A percentile compares a stretch with the other conserved stretches of the same genome.
These are phyloP conservation scores for Brasilioporus rufonigricans DNA, from an alignment of 768 basidiomycete species.

Conservation along the genomic window DNA sequence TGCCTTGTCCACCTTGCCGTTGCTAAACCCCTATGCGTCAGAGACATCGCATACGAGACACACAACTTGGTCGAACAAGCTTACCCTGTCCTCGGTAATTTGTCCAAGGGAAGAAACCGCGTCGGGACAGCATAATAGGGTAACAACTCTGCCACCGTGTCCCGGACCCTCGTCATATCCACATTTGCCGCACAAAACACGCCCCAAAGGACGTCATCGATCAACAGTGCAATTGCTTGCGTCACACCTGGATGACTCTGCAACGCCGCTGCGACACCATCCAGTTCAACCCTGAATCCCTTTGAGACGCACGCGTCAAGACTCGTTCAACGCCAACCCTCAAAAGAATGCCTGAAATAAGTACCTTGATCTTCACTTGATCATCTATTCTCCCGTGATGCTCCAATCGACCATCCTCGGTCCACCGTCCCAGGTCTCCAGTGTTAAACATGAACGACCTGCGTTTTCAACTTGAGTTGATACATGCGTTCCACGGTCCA, in stretches of 20 bases:
- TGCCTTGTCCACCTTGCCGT: neutral
- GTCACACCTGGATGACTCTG: neutral
- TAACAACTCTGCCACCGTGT: neutral
- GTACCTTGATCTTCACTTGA: neutral
- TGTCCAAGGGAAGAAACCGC: neutral
- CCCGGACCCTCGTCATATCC: neutral
- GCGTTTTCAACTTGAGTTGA: neutral
- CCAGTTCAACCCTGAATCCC: neutral
- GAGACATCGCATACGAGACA: neutral
- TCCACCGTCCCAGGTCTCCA: neutral
- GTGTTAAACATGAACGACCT: neutral
- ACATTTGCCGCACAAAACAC: neutral
- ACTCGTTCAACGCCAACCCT: neutral
- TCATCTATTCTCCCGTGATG: neutral
- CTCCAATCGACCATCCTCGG: neutral
- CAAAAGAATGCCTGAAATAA: neutral
- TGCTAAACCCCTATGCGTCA: neutral
- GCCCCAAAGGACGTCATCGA: neutral
- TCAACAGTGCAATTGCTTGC: neutral
- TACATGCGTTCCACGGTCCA: no score
- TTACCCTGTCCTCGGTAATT: neutral
- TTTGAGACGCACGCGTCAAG: neutral
- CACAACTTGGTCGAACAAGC: neutral
- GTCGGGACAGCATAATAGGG: neutral
- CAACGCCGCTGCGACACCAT: neutral